Conservation (phyloP, 2,329 filamentous ascomycete species). For the Cadophora malorum region DNA sequence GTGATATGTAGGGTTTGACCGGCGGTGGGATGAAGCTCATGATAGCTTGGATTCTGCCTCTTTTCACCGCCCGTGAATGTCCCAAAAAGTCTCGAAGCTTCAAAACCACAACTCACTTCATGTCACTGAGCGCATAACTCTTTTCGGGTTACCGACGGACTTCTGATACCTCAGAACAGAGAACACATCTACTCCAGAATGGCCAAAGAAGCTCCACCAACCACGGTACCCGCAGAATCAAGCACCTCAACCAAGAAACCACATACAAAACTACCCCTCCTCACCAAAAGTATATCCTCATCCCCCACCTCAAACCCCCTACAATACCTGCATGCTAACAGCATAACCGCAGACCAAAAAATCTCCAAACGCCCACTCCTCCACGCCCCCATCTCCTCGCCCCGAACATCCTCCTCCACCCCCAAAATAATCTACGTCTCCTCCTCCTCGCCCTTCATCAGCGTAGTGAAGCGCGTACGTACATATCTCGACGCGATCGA, state of each 20-base stretch:
- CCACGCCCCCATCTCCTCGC: slow-evolving; percentile 42
- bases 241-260: slow-evolving; percentile 15
- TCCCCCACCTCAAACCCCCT: neutral
- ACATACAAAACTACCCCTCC: slow-evolving; percentile 35
- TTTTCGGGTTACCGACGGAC: neutral
- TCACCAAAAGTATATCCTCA: slow-evolving; percentile 33
- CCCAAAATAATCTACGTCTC: slow-evolving; percentile 44
- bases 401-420: slow-evolving; percentile 32
- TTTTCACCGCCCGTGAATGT: neutral
- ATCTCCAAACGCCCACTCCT: slow-evolving; percentile 46
- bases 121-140: neutral
- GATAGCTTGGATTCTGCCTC: slow-evolving; percentile 13
- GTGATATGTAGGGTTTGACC: neutral
- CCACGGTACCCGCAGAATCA: neutral
- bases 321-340: neutral
- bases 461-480: slow-evolving; percentile 43
- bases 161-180: too few species aligned
- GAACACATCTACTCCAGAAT: slow-evolving; percentile 18
- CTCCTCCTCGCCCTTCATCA: slow-evolving; percentile 41
- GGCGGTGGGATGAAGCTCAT: slow-evolving; percentile 14
- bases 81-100: slow-evolving; percentile 16
- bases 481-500: slow-evolving; percentile 40
- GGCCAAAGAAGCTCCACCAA: slow-evolving; percentile 26
- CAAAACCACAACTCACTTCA: slow-evolving; percentile 1
- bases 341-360: slow-evolving; percentile 36